These are phyloP conservation scores for Amylostereum areolatum DNA, from an alignment of 1,284 basidiomycete genomes.

Conservation along the genomic window DNA sequence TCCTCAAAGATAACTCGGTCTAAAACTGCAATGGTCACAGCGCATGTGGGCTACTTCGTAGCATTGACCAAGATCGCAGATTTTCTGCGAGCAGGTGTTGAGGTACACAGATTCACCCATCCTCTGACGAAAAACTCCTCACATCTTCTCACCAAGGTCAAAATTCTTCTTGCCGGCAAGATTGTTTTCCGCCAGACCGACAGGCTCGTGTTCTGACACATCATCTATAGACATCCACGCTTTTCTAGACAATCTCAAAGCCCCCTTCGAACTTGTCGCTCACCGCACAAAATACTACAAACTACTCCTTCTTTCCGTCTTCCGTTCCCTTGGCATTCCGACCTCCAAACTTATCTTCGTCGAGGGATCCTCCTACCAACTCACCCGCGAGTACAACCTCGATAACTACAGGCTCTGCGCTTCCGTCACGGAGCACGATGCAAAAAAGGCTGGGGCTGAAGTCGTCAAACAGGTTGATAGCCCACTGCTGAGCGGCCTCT, in stretches of 20 bases:
- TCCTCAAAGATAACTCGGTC: neutral
- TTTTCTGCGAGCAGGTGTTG: slow-evolving; percentile 88
- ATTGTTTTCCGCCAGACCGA: neutral
- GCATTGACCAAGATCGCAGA: slow-evolving; percentile 95
- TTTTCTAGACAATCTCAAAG: slow-evolving; percentile 97
- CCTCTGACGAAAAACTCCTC: neutral
- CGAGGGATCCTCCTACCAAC: slow-evolving; percentile 88
- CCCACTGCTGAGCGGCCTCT: slow-evolving; percentile 83
- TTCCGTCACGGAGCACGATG: slow-evolving; percentile 91
- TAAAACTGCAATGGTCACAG: slow-evolving; percentile 34
- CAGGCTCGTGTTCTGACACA: no score
- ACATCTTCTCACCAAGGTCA: slow-evolving; percentile 49
- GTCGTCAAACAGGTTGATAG: slow-evolving; percentile 98
- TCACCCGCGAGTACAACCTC: slow-evolving; percentile 88
- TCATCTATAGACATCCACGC: slow-evolving; percentile 79
- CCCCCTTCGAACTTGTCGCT: slow-evolving; percentile 89
- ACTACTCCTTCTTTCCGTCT: slow-evolving; percentile 76
- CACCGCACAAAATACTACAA: slow-evolving; percentile 92
- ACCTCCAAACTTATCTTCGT: slow-evolving; percentile 82
- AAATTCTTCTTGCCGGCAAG: slow-evolving; percentile 82
- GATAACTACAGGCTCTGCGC: slow-evolving; percentile 93
- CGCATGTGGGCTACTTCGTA: slow-evolving; percentile 97
- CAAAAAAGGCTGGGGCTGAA: slow-evolving; percentile 98
- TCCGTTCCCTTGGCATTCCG: slow-evolving; percentile 88
- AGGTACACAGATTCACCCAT: slow-evolving; percentile 31